Percentiles rank a stretch among this genome's conserved stretches.
Evolutionary conservation across 1,284 basidiomycete species (phyloP).

Genomic region (Rhodotorula sp.): DNA sequence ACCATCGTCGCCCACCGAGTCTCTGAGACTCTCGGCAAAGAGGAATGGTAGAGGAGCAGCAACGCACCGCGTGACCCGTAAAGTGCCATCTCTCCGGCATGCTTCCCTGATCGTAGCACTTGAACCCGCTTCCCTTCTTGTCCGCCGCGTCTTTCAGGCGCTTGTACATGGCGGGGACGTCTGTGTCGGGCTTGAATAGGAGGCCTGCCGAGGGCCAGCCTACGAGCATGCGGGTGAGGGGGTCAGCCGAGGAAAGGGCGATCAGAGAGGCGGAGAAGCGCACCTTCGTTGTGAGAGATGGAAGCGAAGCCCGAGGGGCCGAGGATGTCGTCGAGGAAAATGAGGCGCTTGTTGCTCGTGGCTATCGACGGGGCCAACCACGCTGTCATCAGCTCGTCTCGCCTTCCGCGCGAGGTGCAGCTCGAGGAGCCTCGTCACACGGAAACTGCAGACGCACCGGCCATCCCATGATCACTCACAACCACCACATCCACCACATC

Average conservation of each 20-base stretch:
- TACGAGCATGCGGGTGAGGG: conserved; percentile 38
- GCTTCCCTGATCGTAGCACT: conserved; percentile 72
- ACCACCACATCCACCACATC: conserved; percentile 84
- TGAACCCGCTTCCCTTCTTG: conserved; percentile 62
- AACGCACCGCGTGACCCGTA: conserved; percentile 55
- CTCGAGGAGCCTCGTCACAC: neutral
- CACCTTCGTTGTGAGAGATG: conserved; percentile 71
- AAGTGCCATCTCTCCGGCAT: conserved; percentile 82
- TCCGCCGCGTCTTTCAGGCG: conserved; percentile 56
- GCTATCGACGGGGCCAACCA: conserved; percentile 48
- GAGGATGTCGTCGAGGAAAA: conserved; percentile 82
- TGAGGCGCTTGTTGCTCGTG: conserved; percentile 68
- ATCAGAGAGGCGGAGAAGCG: conserved; percentile 15
- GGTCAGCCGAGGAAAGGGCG: neutral
- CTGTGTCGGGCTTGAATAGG: conserved; percentile 62
- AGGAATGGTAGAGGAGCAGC: neutral
- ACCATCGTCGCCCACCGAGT: neutral
- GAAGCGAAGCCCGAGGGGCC: conserved; percentile 62
- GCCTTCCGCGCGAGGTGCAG: neutral
- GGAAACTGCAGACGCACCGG: conserved; percentile 5
- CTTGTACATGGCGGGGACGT: conserved; percentile 60
- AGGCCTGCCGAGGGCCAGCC: conserved; percentile 83
- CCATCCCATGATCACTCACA: conserved; percentile 90
- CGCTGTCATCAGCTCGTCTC: neutral
- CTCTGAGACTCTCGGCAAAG: neutral